Conservation (phyloP, 192 early-diverging fungal genomes). For the Glomus cerebriforme region DNA sequence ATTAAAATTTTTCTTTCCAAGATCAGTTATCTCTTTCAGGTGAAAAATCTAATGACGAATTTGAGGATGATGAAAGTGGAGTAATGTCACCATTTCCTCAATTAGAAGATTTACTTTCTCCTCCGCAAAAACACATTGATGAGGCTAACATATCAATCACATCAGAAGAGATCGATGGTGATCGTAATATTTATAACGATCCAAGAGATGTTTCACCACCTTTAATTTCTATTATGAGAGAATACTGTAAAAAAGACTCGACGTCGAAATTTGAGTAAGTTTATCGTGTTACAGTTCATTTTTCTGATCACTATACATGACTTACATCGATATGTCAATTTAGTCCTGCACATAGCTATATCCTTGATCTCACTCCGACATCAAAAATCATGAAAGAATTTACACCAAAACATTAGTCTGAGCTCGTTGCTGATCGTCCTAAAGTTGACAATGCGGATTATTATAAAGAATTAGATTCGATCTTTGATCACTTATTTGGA, state of each 20-base stretch:
- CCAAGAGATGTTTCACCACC: not conserved
- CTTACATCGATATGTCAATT: conserved; percentile 12
- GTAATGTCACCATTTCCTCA: too few relatives aligned
- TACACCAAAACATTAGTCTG: conserved; percentile 9
- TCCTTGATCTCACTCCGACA: conserved; percentile 26
- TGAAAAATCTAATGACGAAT: not conserved
- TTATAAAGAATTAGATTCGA: conserved; percentile 25
- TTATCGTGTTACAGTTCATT: not conserved
- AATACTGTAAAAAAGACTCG: conserved; percentile 28
- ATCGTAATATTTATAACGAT: not conserved
- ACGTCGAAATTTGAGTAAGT: conserved; percentile 32
- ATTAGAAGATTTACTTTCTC: too few relatives aligned
- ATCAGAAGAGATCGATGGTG: too few relatives aligned
- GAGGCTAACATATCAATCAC: too few relatives aligned
- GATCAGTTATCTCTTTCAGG: not conserved
- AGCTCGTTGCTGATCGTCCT: too few relatives aligned
- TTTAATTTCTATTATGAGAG: conserved; percentile 10
- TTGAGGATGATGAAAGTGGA: too few relatives aligned
- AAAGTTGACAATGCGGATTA: not conserved
- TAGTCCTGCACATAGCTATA: conserved; percentile 30
- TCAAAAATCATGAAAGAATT: conserved; percentile 30
- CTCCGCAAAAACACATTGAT: too few relatives aligned
- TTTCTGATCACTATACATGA: not conserved
- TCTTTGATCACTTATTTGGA: conserved; percentile 26
- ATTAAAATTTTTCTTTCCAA: conserved; percentile 1